Percentiles rank a stretch among this genome's conserved stretches.
phyloP scores from a whole-genome alignment of 495 filamentous ascomycete genomes.

The Alectoria sarmentosa region DNA sequence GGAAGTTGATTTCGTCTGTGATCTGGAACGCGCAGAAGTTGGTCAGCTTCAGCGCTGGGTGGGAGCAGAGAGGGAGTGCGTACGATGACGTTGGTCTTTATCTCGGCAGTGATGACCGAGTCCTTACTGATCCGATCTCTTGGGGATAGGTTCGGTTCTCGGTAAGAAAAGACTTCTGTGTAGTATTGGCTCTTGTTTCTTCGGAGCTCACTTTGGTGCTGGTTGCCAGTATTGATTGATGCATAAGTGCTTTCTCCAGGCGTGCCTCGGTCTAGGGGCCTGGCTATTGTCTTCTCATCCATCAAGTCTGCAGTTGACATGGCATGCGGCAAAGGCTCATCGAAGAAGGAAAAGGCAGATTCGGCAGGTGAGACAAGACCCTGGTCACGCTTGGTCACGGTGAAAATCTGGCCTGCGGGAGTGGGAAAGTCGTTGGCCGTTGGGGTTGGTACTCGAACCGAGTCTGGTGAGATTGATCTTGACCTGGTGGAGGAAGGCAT shows the following conservation, averaged over 20 bases:
- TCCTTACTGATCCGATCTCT: constrained; percentile 55
- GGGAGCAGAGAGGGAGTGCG: constrained; percentile 27
- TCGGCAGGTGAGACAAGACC: constrained; percentile 24
- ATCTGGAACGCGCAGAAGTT: constrained; percentile 25
- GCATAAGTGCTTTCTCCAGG: constrained; percentile 14
- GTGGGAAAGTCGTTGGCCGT: constrained; percentile 24
- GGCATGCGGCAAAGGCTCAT: constrained; percentile 14
- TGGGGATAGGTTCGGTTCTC: constrained; percentile 44
- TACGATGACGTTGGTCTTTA: constrained; percentile 81
- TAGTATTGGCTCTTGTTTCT: constrained; percentile 48
- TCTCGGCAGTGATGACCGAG: constrained; percentile 67
- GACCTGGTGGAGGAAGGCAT: constrained; percentile 20
- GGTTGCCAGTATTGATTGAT: constrained; percentile 5
- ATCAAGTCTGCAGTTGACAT: constrained; percentile 19
- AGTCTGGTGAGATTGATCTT: constrained; percentile 12
- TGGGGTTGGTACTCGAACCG: constrained; percentile 13
- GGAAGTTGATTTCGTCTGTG: constrained; percentile 44
- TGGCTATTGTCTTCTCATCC: constrained; percentile 17
- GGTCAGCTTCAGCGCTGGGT: background rate
- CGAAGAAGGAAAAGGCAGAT: constrained; percentile 25
- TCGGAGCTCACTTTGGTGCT: constrained; percentile 26
- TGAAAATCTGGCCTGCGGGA: constrained; percentile 16
- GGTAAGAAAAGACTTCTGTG: constrained; percentile 51
- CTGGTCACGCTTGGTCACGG: constrained; percentile 23
- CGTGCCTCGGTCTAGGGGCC: constrained; percentile 14